Conservation (phyloP, 768 basidiomycete species). For the Naganishia randhawae region DNA sequence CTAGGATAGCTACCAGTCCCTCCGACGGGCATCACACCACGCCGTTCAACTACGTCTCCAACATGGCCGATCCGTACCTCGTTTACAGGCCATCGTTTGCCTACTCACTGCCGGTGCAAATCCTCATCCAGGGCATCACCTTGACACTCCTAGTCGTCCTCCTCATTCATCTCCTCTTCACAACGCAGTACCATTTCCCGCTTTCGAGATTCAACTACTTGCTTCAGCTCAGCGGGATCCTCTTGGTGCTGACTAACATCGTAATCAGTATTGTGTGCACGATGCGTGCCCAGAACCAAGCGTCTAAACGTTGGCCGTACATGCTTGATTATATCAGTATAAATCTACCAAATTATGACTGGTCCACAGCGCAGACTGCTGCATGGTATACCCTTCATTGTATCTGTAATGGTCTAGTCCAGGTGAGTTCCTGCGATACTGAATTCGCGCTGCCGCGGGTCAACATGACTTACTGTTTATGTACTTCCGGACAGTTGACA, state of each 20-base stretch:
- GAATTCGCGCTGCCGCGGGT: neutral
- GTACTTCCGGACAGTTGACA: slow-evolving; percentile 63
- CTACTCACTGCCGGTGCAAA: slow-evolving; percentile 83
- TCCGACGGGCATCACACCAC: neutral
- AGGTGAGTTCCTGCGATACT: slow-evolving; percentile 57
- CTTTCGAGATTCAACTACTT: slow-evolving; percentile 87
- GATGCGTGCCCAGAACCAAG: slow-evolving; percentile 58
- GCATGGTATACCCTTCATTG: slow-evolving; percentile 88
- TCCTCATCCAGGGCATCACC: slow-evolving; percentile 77
- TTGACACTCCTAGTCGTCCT: slow-evolving; percentile 79
- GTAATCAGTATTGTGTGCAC: slow-evolving; percentile 74
- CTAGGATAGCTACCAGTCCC: neutral
- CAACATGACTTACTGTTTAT: neutral
- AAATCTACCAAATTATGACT: slow-evolving; percentile 66
- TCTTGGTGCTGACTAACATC: slow-evolving; percentile 71
- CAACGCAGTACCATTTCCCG: slow-evolving; percentile 91
- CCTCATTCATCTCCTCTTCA: slow-evolving; percentile 87
- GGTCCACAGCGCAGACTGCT: slow-evolving; percentile 64
- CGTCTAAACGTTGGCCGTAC: slow-evolving; percentile 83
- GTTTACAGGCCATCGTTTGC: slow-evolving; percentile 73
- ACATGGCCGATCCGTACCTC: slow-evolving; percentile 68
- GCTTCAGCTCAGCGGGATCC: slow-evolving; percentile 79
- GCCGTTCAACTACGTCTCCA: neutral
- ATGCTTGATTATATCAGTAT: slow-evolving; percentile 90
- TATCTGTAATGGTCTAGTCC: slow-evolving; percentile 73